Evolutionary conservation across 2,329 filamentous ascomycete genomes (phyloP).

Genomic region (Blumeria hordei): DNA sequence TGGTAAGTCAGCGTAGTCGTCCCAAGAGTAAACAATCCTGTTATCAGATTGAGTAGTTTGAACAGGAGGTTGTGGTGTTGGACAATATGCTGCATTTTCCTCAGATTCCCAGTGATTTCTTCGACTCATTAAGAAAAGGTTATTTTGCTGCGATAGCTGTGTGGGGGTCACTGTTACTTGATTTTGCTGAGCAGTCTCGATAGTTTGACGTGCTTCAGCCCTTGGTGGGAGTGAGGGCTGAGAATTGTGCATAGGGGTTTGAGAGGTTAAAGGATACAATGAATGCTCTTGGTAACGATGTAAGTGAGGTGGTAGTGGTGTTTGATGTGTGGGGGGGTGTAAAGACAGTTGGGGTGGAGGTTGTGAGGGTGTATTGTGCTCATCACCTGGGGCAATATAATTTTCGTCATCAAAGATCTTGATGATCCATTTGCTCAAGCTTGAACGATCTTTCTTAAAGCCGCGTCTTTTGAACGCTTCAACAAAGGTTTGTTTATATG

Average conservation of each 20-base stretch:
- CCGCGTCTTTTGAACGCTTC: no score
- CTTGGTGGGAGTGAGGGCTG: neutral
- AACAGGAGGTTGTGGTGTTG: neutral
- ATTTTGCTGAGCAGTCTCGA: neutral
- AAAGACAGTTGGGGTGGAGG: no score
- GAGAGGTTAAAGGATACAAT: neutral
- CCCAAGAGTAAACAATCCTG: neutral
- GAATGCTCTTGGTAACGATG: neutral
- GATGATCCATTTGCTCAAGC: no score
- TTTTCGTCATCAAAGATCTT: no score
- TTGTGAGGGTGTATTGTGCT: no score
- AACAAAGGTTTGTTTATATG: no score
- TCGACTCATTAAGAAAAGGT: neutral
- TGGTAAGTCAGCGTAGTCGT: neutral
- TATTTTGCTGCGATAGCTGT: neutral
- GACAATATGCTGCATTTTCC: neutral
- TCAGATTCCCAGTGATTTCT: neutral
- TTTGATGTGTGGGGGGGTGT: neutral
- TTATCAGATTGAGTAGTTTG: neutral
- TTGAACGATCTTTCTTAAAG: no score
- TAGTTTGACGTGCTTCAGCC: neutral
- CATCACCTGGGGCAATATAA: no score
- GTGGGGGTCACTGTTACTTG: neutral
- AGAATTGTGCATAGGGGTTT: neutral
- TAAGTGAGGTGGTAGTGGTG: neutral